Conservation (phyloP, 768 basidiomycete genomes). For the Tylopilus felleus region DNA sequence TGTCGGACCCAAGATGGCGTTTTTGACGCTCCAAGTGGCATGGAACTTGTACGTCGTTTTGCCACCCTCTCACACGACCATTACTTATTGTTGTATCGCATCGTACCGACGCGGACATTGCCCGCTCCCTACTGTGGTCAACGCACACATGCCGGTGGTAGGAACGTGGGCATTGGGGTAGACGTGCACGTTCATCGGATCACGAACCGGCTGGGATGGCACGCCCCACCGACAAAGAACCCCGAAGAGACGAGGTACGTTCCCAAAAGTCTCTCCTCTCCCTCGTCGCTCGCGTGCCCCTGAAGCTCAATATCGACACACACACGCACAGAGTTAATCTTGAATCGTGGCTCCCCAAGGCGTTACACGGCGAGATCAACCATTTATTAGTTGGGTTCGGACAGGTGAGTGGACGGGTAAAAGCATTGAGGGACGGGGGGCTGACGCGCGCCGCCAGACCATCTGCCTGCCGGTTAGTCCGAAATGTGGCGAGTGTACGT, state of each 20-base stretch:
- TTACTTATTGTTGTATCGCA: background rate
- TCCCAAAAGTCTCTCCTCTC: background rate
- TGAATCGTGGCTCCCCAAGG: conserved; percentile 79
- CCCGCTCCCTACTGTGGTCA: background rate
- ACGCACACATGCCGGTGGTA: conserved; percentile 23
- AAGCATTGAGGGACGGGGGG: background rate
- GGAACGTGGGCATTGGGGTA: conserved; percentile 89
- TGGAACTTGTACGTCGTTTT: conserved; percentile 67
- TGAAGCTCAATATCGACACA: no score
- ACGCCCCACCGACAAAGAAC: conserved; percentile 74
- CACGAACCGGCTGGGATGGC: conserved; percentile 92
- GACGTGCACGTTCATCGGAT: conserved; percentile 97
- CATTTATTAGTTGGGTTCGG: conserved; percentile 82
- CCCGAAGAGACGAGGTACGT: conserved; percentile 84
- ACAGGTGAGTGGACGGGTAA: conserved; percentile 47
- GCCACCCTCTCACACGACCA: background rate
- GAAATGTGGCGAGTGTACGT: conserved; percentile 59
- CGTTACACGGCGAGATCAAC: conserved; percentile 73
- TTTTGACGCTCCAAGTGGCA: conserved; percentile 75
- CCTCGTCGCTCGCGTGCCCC: background rate
- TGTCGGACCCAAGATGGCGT: conserved; percentile 97
- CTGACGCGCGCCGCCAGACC: conserved; percentile 37
- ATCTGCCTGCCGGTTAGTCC: conserved; percentile 67
- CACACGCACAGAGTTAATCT: conserved; percentile 54
- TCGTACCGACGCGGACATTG: background rate